Base-by-base conservation (phyloP, 768 basidiomycete species). In the Collybia sp. region DNA sequence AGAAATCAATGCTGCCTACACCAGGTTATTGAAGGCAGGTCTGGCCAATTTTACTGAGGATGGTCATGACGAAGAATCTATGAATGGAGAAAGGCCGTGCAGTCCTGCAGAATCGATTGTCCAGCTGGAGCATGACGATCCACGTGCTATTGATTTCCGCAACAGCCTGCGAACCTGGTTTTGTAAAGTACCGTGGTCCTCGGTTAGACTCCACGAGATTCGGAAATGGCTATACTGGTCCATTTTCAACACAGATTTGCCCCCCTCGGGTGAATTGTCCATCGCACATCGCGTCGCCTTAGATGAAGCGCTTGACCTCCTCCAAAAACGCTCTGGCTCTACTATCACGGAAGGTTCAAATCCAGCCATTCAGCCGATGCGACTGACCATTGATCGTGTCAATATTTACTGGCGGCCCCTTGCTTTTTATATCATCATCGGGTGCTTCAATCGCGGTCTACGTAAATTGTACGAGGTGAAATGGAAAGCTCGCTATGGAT, bases 141-240 rank as follows among this genome's bases (percentile, higher is more conserved):
- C 80, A 9, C 77, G 86, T 6, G 85, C 86, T 1, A 63, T 85
- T 32, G 86, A 89, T 54, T 88, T 88, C 59, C 76, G 85, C 12
- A 78, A 82, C 54, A 69, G 67, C 52, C 67, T 88, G 42, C 72
- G 85, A 56, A 84, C 80, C 15, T 87, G 90, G 90, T 94, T 94
- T 61, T 67, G 75, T 46, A 81, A 79, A 53, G 79, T 73, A 12
- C 79, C 82, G 0, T 95, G 88, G 86, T 83, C 83, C 0, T 69
- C 75, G 11, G 76, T 95, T 47, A 79, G 71, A 37, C 71, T 69
- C 13, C 67, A 76, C 33, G 79, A 91, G 59, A 66, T 90, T 46
- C 72, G 72, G 35, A 69, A 77, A 48, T 94, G 90, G 87, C 67
- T 95, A 25, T 82, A 88, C 46, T 94, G 92, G 91, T 76, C 80